Evolutionary conservation across 1,284 basidiomycete genomes (phyloP), one percentile per base, ranked within the genome.

Genomic region (Cryptococcus amylolentus): DNA sequence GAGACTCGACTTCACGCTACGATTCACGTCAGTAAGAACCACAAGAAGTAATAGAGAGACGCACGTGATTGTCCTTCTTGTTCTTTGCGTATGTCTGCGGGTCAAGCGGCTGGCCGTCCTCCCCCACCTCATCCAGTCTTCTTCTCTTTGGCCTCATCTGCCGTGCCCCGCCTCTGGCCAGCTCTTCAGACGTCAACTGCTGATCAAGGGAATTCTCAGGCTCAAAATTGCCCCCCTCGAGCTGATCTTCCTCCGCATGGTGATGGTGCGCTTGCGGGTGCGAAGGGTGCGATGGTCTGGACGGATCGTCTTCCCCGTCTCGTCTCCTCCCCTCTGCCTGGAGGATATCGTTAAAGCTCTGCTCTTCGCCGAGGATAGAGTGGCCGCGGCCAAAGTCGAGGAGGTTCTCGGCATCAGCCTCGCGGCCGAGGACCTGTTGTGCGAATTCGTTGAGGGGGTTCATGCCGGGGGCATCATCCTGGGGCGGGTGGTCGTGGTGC

Each of bases 1-100:
- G 84, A 56, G 93, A 88, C 77, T 98, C 94, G 12, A 97, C 94
- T 78, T 97, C 94, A 88, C 96, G 96, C 91, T 95, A 70, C 46
- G 16, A 14, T 14, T 4, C 5, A 43, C 26, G 28, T 52, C 42
- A 52, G 40, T 1, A 42, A 23, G 23, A 23, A 23, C 23, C 23
- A 23, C 44, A 37, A 23, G 45, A 14, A 35, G 16, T 12, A 12
- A 38, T 20, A 31, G 18, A 8, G 12, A 20, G 1, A 74, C 72
- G 59, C 60, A 74, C 75, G 61, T 76, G 72, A 41, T 58, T 67
- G 50, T 76, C 72, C 62, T 73, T 75, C 64, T 72, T 75, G 52
- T 66, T 61, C 56, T 67, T 63, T 37, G 62, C 62, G 3, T 63
- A 63, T 52, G 67, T 67, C 16, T 66, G 60, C 14, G 58, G 59